Conservation (phyloP, 2,329 filamentous ascomycete genomes). For the Mycogone perniciosa region DNA sequence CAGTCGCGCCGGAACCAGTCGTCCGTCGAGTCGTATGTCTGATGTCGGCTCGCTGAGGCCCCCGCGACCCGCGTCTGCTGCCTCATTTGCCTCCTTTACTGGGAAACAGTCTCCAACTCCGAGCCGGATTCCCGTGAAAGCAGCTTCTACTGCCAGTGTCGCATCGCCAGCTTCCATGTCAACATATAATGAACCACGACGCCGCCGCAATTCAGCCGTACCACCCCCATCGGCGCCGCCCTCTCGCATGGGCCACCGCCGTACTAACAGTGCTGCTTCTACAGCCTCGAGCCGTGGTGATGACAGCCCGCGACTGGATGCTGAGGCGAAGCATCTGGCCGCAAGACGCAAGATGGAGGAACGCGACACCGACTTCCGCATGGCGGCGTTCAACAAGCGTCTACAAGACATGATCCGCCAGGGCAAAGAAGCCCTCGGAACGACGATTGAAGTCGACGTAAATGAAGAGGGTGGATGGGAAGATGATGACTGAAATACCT, state of each 20-base stretch:
- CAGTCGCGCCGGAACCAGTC: slow-evolving; percentile 17
- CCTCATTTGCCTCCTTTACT: slow-evolving; percentile 24
- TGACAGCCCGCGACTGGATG: slow-evolving; percentile 45
- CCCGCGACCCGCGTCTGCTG: slow-evolving; percentile 23
- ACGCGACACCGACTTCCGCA: slow-evolving; percentile 68
- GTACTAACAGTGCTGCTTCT: slow-evolving; percentile 38
- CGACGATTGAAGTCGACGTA: slow-evolving; percentile 58
- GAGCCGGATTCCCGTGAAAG: slow-evolving; percentile 37
- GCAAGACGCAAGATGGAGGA: slow-evolving; percentile 68
- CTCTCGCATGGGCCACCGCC: slow-evolving; percentile 29
- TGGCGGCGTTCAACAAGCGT: slow-evolving; percentile 72
- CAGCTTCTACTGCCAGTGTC: background rate
- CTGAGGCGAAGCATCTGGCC: slow-evolving; percentile 68
- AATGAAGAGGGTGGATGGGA: slow-evolving; percentile 35
- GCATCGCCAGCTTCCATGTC: slow-evolving; percentile 20
- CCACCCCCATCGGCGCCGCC: slow-evolving; percentile 5
- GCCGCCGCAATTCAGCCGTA: slow-evolving; percentile 10
- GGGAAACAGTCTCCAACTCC: slow-evolving; percentile 28
- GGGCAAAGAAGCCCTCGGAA: slow-evolving; percentile 78
- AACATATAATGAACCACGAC: slow-evolving; percentile 14
- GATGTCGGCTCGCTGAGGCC: slow-evolving; percentile 21
- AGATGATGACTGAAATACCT: slow-evolving; percentile 2
- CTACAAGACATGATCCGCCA: slow-evolving; percentile 83
- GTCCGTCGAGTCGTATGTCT: slow-evolving; percentile 39
- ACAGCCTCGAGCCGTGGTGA: slow-evolving; percentile 30